A percentile compares a stretch with the other conserved stretches of the same genome.
phyloP scores from a whole-genome alignment of 2,329 filamentous ascomycete genomes.

The Scolecobasidium constrictum region DNA sequence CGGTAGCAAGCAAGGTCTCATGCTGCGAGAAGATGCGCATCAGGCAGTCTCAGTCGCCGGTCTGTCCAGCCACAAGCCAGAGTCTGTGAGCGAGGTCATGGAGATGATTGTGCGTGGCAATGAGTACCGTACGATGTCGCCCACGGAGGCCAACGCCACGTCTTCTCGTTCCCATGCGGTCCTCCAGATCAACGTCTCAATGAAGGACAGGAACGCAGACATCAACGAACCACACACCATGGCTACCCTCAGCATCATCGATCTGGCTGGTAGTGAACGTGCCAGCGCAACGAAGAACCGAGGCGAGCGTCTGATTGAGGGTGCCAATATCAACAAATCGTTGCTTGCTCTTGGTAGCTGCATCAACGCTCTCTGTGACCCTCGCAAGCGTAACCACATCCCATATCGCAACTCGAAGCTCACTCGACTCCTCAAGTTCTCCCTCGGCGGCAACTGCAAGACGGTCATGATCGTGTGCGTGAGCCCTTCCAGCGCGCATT shows the following conservation, averaged over 20 bases:
- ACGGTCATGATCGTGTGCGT: conserved; percentile 99
- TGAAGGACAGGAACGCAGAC: conserved; percentile 85
- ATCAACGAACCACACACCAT: conserved; percentile 94
- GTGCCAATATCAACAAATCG: conserved; percentile 99
- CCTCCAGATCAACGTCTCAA: conserved; percentile 89
- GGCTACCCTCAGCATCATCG: conserved; percentile 96
- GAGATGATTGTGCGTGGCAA: conserved; percentile 97
- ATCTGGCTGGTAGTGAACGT: conserved; percentile 89
- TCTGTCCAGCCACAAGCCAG: conserved; percentile 80
- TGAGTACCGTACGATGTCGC: conserved; percentile 87
- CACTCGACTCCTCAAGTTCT: conserved; percentile 91
- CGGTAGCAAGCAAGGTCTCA: conserved; percentile 71
- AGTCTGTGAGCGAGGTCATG: conserved; percentile 87
- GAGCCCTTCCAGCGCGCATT: conserved; percentile 90
- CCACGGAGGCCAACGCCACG: conserved; percentile 92
- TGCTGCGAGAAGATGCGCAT: conserved; percentile 89
- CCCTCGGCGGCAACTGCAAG: conserved; percentile 92
- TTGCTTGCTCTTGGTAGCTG: conserved; percentile 88
- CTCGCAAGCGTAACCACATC: conserved; percentile 82
- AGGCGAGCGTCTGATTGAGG: conserved; percentile 81
- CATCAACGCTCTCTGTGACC: conserved; percentile 95
- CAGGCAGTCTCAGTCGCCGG: conserved; percentile 86
- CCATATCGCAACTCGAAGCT: conserved; percentile 97
- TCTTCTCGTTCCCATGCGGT: conserved; percentile 96
- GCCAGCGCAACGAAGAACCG: conserved; percentile 95